A percentile compares a stretch with the other conserved stretches of the same genome.
Conservation (phyloP, 345 rosid species). For the Dipteronia dyeriana region DNA sequence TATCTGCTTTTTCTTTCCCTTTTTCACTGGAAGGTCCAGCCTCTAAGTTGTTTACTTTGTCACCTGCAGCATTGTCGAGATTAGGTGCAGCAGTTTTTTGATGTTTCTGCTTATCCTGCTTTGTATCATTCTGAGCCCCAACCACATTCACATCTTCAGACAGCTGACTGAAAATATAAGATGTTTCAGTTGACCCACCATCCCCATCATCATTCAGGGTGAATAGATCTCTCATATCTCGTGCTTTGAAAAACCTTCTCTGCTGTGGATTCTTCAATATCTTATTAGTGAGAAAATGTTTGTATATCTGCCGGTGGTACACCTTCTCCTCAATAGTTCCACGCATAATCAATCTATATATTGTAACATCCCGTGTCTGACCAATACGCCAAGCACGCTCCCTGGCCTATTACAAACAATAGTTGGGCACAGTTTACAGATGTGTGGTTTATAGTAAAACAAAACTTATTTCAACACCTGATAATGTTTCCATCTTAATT, state of each 20-base stretch:
- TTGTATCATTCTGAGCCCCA: constrained; percentile 46
- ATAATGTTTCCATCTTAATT: background rate
- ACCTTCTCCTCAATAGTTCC: constrained; percentile 99
- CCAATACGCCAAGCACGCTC: constrained; percentile 99
- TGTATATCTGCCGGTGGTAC: constrained; percentile 93
- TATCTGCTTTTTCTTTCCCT: constrained; percentile 50
- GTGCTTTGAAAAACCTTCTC: constrained; percentile 90
- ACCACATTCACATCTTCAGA: constrained; percentile 68
- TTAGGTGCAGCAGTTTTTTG: constrained; percentile 25
- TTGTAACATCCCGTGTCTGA: constrained; percentile 86
- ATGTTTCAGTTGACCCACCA: constrained; percentile 75
- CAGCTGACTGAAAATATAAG: constrained; percentile 82
- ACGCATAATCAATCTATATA: constrained; percentile 86
- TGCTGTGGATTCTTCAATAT: constrained; percentile 95
- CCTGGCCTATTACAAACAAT: constrained; percentile 68
- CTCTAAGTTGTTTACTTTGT: constrained; percentile 30
- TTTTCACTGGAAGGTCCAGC: constrained; percentile 37
- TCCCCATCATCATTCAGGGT: constrained; percentile 69
- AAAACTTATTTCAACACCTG: background rate
- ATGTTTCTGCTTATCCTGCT: constrained; percentile 26
- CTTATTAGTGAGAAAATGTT: constrained; percentile 94
- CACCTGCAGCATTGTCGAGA: constrained; percentile 31
- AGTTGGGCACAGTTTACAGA: constrained; percentile 9
- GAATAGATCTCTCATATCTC: constrained; percentile 96
- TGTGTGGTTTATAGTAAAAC: constrained; percentile 3